Conservation (phyloP, 305 asterid species). For the Fraxinus dipetala region DNA sequence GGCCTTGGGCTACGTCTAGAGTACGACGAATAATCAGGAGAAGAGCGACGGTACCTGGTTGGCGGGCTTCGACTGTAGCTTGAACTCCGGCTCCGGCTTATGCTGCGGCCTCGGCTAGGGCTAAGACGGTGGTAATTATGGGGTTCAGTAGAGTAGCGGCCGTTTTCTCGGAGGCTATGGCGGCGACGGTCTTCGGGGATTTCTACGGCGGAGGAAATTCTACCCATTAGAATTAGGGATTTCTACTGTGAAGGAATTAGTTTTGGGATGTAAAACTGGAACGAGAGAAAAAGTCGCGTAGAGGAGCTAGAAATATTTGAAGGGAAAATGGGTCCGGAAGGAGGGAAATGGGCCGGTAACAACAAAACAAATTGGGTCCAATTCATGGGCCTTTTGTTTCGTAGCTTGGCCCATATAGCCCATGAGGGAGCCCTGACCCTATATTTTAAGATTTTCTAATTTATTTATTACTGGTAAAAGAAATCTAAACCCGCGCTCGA, state of each 20-base stretch:
- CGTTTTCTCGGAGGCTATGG: constrained; percentile 11
- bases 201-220: constrained; percentile 58
- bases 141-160: constrained; percentile 45
- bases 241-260: background rate
- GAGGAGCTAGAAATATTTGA: background rate
- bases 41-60: constrained; percentile 57
- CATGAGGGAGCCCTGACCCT: background rate
- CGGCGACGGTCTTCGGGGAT: constrained; percentile 52
- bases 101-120: constrained; percentile 33
- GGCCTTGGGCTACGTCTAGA: constrained; percentile 34
- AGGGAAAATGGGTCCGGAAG: background rate
- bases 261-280: background rate
- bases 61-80: constrained; percentile 29
- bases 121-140: constrained; percentile 30
- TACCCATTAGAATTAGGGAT: constrained; percentile 41
- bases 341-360: background rate
- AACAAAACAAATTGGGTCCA: background rate
- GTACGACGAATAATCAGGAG: constrained; percentile 68
- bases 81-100: constrained; percentile 21
- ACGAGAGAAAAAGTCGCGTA: background rate
- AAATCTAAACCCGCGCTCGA: background rate
- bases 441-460: background rate
- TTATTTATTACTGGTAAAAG: background rate
- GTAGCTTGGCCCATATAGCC: background rate
- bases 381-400: background rate